Evolutionary conservation across 257 asterid genomes (phyloP).

Genomic region (Ajuga chamaepitys): DNA sequence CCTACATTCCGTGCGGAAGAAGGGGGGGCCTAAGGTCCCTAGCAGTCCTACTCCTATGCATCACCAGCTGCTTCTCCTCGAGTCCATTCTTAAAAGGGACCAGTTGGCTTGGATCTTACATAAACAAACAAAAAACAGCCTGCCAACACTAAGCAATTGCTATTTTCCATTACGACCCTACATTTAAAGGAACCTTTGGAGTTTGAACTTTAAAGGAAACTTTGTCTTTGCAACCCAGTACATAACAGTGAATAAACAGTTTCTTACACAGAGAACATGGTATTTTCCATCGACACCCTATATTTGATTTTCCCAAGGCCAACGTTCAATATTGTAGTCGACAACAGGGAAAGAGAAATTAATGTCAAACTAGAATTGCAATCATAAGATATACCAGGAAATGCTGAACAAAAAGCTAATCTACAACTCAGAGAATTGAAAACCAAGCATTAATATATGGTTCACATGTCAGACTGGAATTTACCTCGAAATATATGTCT

Average conservation of each 20-base stretch:
- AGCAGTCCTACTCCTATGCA: too few species aligned
- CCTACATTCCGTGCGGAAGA: too few species aligned
- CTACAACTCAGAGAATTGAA: neutral
- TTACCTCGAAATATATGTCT: slow-evolving; percentile 94
- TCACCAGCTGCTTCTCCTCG: too few species aligned
- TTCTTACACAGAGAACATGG: neutral
- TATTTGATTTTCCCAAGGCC: neutral
- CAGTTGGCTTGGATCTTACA: neutral
- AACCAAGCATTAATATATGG: neutral
- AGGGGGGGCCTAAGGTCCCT: too few species aligned
- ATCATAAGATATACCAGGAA: neutral
- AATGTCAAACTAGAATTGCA: neutral
- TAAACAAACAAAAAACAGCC: neutral
- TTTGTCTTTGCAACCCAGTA: neutral
- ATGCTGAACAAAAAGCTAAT: neutral
- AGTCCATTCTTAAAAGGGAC: too few species aligned
- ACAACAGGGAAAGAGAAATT: neutral
- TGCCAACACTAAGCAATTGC: neutral
- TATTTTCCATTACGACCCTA: neutral
- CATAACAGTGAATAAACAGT: neutral
- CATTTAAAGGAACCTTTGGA: neutral
- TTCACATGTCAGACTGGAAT: slow-evolving; percentile 12
- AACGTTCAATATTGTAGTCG: neutral
- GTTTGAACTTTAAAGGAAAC: neutral
- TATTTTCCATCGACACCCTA: neutral